Percentiles rank a stretch among this genome's conserved stretches.
Evolutionary conservation across 179 eudicot species (phyloP).

Genomic region (Spergularia azorica): DNA sequence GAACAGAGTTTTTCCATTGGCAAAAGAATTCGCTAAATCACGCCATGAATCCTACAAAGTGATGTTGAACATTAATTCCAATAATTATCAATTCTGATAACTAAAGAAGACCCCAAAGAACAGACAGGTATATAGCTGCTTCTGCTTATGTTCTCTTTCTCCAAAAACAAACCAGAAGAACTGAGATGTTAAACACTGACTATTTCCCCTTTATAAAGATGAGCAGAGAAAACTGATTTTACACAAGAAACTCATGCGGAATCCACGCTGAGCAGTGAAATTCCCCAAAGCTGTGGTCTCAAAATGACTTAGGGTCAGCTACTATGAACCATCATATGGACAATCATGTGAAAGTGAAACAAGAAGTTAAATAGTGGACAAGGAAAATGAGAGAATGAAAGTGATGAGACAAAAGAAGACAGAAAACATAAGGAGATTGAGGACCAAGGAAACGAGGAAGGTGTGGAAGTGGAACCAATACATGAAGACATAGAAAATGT

Average conservation of each 20-base stretch:
- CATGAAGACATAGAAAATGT: too few species aligned
- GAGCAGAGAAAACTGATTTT: neutral
- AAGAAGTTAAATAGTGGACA: too few species aligned
- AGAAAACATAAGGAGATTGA: too few species aligned
- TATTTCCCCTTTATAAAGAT: neutral
- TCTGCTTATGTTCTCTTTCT: neutral
- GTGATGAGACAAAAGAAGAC: too few species aligned
- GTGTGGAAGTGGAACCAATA: too few species aligned
- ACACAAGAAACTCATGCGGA: neutral
- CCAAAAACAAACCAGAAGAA: neutral
- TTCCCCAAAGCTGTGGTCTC: neutral
- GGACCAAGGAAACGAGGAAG: too few species aligned
- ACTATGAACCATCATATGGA: too few species aligned
- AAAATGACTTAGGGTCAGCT: neutral
- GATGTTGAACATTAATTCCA: constrained; percentile 14
- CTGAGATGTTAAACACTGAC: neutral
- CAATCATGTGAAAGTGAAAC: too few species aligned
- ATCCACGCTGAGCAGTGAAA: neutral
- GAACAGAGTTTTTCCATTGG: constrained; percentile 62
- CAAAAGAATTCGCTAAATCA: constrained; percentile 72
- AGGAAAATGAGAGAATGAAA: too few species aligned
- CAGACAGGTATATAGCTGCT: constrained; percentile 3
- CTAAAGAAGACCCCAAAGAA: neutral
- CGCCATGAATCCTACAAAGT: constrained; percentile 86
- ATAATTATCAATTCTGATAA: neutral